Conservation (phyloP, 495 filamentous ascomycete genomes). For the Penicillium cosmopolitanum region DNA sequence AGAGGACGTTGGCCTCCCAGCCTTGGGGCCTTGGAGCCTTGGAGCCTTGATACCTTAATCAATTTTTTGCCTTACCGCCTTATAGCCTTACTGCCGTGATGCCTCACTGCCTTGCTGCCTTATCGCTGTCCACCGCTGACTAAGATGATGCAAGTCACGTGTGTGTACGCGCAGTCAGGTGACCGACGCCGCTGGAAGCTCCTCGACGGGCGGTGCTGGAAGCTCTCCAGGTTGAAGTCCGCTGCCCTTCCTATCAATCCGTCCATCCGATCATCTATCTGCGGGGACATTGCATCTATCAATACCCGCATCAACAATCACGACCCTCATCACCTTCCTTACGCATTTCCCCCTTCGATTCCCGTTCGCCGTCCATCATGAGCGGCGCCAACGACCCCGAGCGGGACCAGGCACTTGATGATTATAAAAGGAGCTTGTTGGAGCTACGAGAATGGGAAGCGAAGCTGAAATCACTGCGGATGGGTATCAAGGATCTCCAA, state of each 20-base stretch:
- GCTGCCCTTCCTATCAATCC: slow-evolving; percentile 21
- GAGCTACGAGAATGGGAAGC: slow-evolving; percentile 98
- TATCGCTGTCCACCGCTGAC: not conserved
- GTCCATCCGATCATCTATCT: slow-evolving; percentile 16
- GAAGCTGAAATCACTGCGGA: slow-evolving; percentile 86
- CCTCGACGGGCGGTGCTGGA: slow-evolving; percentile 31
- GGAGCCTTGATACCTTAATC: slow-evolving; percentile 27
- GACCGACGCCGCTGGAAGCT: slow-evolving; percentile 33
- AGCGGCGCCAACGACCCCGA: slow-evolving; percentile 61
- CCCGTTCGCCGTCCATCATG: slow-evolving; percentile 40
- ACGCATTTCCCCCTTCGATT: slow-evolving; percentile 8
- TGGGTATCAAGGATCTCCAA: slow-evolving; percentile 94
- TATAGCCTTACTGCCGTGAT: not conserved
- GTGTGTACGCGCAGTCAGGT: slow-evolving; percentile 32
- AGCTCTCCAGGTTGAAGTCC: slow-evolving; percentile 30
- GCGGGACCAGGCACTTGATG: slow-evolving; percentile 79
- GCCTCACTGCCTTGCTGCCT: not conserved
- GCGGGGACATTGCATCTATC: slow-evolving; percentile 3
- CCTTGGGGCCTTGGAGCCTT: slow-evolving; percentile 5
- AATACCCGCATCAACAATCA: not conserved
- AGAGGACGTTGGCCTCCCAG: not conserved
- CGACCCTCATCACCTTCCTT: not conserved
- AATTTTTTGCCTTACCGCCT: slow-evolving; percentile 1
- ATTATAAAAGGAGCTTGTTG: slow-evolving; percentile 89
- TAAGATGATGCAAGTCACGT: slow-evolving; percentile 28